A percentile compares a stretch with the other conserved stretches of the same genome.
These are phyloP conservation scores for Furcasterigmium sp. DNA, from an alignment of 2,329 filamentous ascomycete species.

Conservation along the genomic window DNA sequence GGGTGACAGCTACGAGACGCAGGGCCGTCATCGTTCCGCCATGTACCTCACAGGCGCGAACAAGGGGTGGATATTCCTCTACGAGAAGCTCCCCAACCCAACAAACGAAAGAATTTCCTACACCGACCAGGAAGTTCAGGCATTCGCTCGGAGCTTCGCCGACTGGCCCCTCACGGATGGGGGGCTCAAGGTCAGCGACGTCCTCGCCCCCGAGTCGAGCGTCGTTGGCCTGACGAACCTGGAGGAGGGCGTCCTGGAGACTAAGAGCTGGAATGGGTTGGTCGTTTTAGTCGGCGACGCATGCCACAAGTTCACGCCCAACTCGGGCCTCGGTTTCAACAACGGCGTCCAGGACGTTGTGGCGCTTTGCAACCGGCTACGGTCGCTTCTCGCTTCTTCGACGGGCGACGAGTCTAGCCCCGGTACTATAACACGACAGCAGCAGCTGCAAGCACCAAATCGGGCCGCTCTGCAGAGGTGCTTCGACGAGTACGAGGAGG, in stretches of 20 bases:
- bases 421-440: too few relatives aligned
- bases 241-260: constrained; percentile 23
- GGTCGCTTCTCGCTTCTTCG: too few relatives aligned
- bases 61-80: constrained; percentile 24
- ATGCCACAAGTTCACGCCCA: constrained; percentile 26
- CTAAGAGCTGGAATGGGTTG: constrained; percentile 20
- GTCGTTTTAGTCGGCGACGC: constrained; percentile 27
- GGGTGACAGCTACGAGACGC: constrained; percentile 23
- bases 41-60: constrained; percentile 23
- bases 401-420: too few relatives aligned
- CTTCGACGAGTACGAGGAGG: too few relatives aligned
- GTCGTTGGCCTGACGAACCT: constrained; percentile 19
- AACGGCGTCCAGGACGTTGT: constrained; percentile 22
- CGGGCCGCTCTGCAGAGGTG: too few relatives aligned
- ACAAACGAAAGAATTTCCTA: constrained; percentile 15
- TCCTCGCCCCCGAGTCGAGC: constrained; percentile 13
- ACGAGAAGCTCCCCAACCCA: constrained; percentile 20
- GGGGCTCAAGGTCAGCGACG: constrained; percentile 21
- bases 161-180: constrained; percentile 13
- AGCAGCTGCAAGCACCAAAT: too few relatives aligned
- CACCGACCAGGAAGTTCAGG: not conserved
- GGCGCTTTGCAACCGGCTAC: constrained; percentile 13
- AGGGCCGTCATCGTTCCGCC: constrained; percentile 16
- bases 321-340: constrained; percentile 25
- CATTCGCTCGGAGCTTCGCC: not conserved